Evolutionary conservation across 2,329 filamentous ascomycete species (phyloP).

Genomic region (Grosmannia clavigera): DNA sequence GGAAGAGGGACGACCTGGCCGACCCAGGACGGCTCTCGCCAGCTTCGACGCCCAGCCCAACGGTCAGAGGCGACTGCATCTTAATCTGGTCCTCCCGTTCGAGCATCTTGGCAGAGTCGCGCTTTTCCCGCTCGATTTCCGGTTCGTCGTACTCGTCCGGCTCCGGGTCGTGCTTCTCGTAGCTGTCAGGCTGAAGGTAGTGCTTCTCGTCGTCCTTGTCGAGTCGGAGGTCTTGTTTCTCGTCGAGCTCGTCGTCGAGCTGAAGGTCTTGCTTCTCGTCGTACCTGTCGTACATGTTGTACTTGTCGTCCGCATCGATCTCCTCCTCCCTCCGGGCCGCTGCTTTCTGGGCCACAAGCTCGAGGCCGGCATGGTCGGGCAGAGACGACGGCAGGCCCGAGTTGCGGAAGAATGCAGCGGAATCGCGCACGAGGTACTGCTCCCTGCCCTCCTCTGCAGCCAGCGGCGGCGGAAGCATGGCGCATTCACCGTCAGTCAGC

Average conservation of each 20-base stretch:
- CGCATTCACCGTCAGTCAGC: conserved; percentile 9
- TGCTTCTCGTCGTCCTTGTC: not conserved
- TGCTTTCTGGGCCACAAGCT: conserved; percentile 11
- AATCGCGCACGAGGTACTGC: conserved; percentile 22
- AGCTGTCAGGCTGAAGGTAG: not conserved
- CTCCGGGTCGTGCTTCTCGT: not conserved
- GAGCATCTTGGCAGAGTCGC: conserved; percentile 39
- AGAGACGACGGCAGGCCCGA: conserved; percentile 22
- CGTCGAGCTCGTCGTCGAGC: not conserved
- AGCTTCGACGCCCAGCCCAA: not conserved
- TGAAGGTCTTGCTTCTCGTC: not conserved
- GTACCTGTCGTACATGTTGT: not conserved
- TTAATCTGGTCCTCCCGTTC: conserved; percentile 22
- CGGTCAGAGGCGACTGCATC: conserved; percentile 14
- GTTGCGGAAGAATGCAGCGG: conserved; percentile 24
- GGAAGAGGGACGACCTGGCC: conserved; percentile 6
- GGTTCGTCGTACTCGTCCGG: not conserved
- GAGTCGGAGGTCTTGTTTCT: not conserved
- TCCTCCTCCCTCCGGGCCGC: not conserved
- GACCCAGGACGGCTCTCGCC: conserved; percentile 6
- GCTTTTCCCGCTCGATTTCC: conserved; percentile 21
- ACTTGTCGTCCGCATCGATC: not conserved
- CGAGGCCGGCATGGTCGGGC: conserved; percentile 22
- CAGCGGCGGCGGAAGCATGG: too few relatives aligned
- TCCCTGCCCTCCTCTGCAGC: not conserved